Percentiles rank a stretch among this genome's conserved stretches.
These are phyloP conservation scores for Scenedesmus sp. DNA, from an alignment of 163 green algal genomes.

Conservation along the genomic window DNA sequence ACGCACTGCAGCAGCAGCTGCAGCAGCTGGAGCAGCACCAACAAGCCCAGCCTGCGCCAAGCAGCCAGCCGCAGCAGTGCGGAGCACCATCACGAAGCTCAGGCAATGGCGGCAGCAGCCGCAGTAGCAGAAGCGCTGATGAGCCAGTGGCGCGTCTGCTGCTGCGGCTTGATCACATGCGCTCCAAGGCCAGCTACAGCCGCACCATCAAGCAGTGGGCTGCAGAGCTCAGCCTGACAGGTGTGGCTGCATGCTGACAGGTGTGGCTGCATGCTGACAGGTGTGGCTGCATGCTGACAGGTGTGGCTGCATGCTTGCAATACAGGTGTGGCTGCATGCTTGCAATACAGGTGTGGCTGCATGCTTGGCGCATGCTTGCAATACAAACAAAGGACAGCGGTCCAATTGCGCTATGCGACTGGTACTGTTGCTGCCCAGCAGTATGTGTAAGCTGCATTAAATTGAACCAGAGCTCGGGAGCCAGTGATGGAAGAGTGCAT, in stretches of 20 bases:
- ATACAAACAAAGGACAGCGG: not conserved
- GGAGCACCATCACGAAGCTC: not conserved
- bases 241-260: not conserved
- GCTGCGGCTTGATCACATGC: constrained; percentile 66
- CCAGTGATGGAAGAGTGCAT: too few relatives aligned
- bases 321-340: too few relatives aligned
- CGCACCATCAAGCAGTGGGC: constrained; percentile 52
- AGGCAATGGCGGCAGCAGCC: not conserved
- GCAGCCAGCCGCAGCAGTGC: not conserved
- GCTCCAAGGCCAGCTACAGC: constrained; percentile 52
- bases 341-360: too few relatives aligned
- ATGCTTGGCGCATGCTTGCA: not conserved
- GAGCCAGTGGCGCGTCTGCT: constrained; percentile 45
- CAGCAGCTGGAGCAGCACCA: not conserved
- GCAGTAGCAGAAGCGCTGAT: not conserved
- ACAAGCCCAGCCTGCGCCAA: not conserved
- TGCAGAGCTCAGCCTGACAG: constrained; percentile 55
- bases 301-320: too few relatives aligned
- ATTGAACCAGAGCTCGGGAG: too few relatives aligned
- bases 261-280: too few relatives aligned
- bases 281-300: too few relatives aligned
- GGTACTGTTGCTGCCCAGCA: too few relatives aligned
- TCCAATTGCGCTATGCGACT: too few relatives aligned
- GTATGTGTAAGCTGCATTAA: too few relatives aligned
- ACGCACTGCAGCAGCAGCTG: not conserved